Evolutionary conservation across 257 asterid genomes (phyloP).

Genomic region (Voacanga thouarsii): DNA sequence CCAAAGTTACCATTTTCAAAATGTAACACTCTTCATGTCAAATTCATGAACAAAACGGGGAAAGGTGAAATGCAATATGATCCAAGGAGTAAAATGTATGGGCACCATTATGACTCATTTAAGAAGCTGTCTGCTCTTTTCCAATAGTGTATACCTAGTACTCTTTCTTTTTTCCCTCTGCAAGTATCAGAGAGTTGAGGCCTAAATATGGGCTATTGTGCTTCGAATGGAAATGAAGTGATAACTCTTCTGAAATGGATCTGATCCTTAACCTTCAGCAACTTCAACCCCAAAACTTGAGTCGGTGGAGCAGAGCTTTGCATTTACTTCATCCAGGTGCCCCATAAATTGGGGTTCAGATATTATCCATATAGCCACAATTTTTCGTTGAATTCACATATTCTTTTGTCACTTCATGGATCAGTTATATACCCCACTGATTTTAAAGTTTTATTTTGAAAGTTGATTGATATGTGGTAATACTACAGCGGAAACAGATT

Average conservation of each 20-base stretch:
- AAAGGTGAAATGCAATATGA: not conserved
- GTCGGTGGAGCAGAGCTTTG: not conserved
- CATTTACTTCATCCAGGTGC: not conserved
- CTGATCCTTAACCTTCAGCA: not conserved
- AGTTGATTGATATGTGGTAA: not conserved
- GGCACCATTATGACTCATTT: conserved; percentile 7
- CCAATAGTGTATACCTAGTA: not conserved
- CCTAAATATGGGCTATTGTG: conserved; percentile 2
- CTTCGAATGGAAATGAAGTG: not conserved
- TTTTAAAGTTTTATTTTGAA: too few species aligned
- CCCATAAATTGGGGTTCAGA: not conserved
- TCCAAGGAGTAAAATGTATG: not conserved
- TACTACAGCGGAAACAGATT: too few species aligned
- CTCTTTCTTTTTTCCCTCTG: conserved; percentile 1
- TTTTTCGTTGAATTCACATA: not conserved
- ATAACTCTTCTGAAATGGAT: not conserved
- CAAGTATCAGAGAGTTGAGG: conserved; percentile 10
- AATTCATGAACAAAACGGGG: conserved; percentile 4
- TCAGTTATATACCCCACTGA: not conserved
- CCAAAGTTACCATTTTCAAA: too few species aligned
- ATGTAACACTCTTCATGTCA: not conserved
- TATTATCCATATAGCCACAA: not conserved
- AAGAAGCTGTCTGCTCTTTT: not conserved
- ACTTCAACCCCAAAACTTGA: not conserved
- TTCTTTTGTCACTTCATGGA: not conserved